These are phyloP conservation scores for Gossypium rotundifolium DNA, from an alignment of 345 rosid genomes.

Conservation along the genomic window DNA sequence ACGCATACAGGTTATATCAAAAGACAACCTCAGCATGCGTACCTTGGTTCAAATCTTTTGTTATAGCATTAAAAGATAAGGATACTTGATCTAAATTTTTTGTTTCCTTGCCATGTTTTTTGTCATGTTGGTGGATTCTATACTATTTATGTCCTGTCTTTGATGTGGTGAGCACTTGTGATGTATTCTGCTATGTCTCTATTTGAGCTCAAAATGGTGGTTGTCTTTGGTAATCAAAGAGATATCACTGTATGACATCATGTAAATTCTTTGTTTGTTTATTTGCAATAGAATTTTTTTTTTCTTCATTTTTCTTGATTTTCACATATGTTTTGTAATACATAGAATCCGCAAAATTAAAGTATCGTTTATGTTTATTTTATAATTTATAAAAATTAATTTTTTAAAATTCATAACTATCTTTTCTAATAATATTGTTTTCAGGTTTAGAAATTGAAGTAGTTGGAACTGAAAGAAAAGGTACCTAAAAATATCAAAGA, in stretches of 20 bases:
- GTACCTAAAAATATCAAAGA: too few relatives aligned
- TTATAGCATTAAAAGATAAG: constrained; percentile 38
- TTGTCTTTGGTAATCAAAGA: neutral
- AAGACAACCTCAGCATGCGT: constrained; percentile 86
- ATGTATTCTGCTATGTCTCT: neutral
- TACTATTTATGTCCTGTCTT: neutral
- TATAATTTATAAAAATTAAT: too few relatives aligned
- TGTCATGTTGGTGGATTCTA: neutral
- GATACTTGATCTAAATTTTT: constrained; percentile 29
- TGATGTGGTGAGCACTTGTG: neutral
- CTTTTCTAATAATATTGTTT: too few relatives aligned
- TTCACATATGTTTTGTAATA: neutral
- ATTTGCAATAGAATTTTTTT: constrained; percentile 2
- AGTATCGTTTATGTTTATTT: too few relatives aligned
- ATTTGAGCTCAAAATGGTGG: constrained; percentile 4
- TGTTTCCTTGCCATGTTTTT: constrained; percentile 5
- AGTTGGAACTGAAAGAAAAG: too few relatives aligned
- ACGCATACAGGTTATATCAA: constrained; percentile 79
- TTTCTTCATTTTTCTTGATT: neutral
- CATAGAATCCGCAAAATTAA: neutral
- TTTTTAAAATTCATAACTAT: too few relatives aligned
- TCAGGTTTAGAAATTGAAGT: too few relatives aligned
- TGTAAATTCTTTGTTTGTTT: constrained; percentile 4
- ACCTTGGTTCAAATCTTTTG: constrained; percentile 82
- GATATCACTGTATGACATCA: neutral